Conservation (phyloP, 495 filamentous ascomycete genomes). For the Penicillium malachiteum region DNA sequence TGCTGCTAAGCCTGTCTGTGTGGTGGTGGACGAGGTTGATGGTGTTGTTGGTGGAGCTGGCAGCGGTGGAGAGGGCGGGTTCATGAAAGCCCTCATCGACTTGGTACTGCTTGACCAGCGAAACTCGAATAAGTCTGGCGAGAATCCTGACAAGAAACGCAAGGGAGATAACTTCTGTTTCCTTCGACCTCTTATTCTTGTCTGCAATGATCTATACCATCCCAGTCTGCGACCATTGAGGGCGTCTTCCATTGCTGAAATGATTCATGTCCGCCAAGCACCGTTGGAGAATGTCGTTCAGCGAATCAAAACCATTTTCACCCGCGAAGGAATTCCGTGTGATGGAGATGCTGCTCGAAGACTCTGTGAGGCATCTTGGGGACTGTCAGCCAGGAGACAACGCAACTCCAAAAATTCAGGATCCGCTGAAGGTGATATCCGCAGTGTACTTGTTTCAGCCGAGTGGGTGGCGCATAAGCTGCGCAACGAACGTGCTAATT, state of each 20-base stretch:
- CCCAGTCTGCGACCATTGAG: conserved; percentile 81
- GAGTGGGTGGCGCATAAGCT: conserved; percentile 92
- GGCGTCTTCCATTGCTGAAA: conserved; percentile 76
- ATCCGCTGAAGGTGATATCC: conserved; percentile 83
- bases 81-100: conserved; percentile 92
- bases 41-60: conserved; percentile 81
- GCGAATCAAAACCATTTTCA: conserved; percentile 78
- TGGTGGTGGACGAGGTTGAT: conserved; percentile 95
- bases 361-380: conserved; percentile 91
- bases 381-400: conserved; percentile 67
- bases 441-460: conserved; percentile 87
- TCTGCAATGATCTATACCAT: conserved; percentile 98
- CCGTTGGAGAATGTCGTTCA: conserved; percentile 81
- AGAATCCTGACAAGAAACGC: conserved; percentile 48
- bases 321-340: conserved; percentile 78
- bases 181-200: conserved; percentile 82
- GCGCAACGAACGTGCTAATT: conserved; percentile 46
- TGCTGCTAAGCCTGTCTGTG: conserved; percentile 82
- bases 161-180: conserved; percentile 82
- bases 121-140: conserved; percentile 55
- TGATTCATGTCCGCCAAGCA: conserved; percentile 89
- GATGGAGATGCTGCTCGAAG: conserved; percentile 86
- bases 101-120: conserved; percentile 81
- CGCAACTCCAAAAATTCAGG: conserved; percentile 46
- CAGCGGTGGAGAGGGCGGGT: conserved; percentile 73